A percentile compares a stretch with the other conserved stretches of the same genome.
Conservation (phyloP, 78 protist species). For the Pigoraptor vietnamica region DNA sequence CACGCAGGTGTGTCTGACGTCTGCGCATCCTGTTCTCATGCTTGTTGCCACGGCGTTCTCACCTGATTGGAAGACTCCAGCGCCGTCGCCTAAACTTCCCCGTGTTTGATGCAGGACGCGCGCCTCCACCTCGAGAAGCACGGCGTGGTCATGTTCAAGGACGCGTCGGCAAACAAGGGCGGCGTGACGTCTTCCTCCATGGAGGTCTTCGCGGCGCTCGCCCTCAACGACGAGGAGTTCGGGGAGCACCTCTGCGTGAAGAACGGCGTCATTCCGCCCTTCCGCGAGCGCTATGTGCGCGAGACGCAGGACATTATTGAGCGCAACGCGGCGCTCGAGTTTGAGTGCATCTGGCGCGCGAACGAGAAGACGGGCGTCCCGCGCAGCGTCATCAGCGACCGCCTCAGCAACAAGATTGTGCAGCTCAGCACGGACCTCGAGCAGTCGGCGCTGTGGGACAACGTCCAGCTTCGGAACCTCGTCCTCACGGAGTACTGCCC, state of each 20-base stretch:
- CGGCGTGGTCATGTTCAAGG: constrained; percentile 82
- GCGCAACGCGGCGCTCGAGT: constrained; percentile 64
- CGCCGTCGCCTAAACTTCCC: background rate
- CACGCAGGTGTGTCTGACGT: constrained; percentile 31
- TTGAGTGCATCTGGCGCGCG: constrained; percentile 67
- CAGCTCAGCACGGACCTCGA: constrained; percentile 1
- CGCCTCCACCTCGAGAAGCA: constrained; percentile 65
- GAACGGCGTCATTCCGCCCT: constrained; percentile 46
- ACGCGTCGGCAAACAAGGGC: constrained; percentile 83
- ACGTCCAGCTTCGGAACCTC: constrained; percentile 10
- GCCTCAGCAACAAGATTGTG: constrained; percentile 51
- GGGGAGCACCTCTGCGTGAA: constrained; percentile 43
- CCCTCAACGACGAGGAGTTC: constrained; percentile 34
- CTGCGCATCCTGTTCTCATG: background rate
- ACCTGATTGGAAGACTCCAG: no score
- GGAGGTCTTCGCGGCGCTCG: constrained; percentile 76
- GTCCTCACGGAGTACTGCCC: constrained; percentile 19
- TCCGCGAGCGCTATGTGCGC: constrained; percentile 58
- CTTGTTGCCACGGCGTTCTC: background rate
- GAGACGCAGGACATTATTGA: constrained; percentile 59
- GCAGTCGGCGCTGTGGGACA: constrained; percentile 44
- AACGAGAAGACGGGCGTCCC: constrained; percentile 33
- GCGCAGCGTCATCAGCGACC: constrained; percentile 52
- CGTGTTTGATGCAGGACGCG: constrained; percentile 74
- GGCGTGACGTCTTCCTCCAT: constrained; percentile 84